A percentile compares a stretch with the other conserved stretches of the same genome.
Conservation (phyloP, 2,329 filamentous ascomycete genomes). For the Simplicillium sp. region DNA sequence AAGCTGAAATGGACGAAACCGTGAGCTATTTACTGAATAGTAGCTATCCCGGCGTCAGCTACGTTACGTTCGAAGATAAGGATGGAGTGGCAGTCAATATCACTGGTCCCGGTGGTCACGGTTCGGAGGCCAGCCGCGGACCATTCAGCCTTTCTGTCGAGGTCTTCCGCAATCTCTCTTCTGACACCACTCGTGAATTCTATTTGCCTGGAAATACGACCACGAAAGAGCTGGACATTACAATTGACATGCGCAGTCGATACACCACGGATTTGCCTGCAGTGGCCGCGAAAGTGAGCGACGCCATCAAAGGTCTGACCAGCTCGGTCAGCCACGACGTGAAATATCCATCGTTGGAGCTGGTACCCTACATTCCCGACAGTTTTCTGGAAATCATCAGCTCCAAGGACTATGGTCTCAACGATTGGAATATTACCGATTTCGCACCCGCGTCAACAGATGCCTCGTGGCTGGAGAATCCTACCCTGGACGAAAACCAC, state of each 20-base stretch:
- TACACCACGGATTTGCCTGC: slow-evolving; percentile 7
- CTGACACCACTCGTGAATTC: slow-evolving; percentile 3
- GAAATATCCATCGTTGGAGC: slow-evolving; percentile 9
- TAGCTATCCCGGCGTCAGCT: slow-evolving; percentile 8
- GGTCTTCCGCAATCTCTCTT: slow-evolving; percentile 8
- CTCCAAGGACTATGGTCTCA: slow-evolving; percentile 5
- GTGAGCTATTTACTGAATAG: slow-evolving; percentile 6
- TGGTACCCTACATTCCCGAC: slow-evolving; percentile 6
- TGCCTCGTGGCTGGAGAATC: slow-evolving; percentile 9
- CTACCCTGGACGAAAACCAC: slow-evolving; percentile 6
- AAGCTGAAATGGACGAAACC: slow-evolving; percentile 4
- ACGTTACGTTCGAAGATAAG: slow-evolving; percentile 3
- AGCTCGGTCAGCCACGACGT: slow-evolving; percentile 7
- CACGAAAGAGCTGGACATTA: slow-evolving; percentile 9
- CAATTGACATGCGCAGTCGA: slow-evolving; percentile 9
- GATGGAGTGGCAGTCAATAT: slow-evolving; percentile 8
- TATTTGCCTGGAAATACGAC: slow-evolving; percentile 9
- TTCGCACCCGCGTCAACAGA: slow-evolving; percentile 10
- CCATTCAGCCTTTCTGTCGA: slow-evolving; percentile 7
- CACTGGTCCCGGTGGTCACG: slow-evolving; percentile 9
- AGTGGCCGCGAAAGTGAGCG: slow-evolving; percentile 6
- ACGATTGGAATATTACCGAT: slow-evolving; percentile 4
- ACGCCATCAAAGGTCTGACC: slow-evolving; percentile 5
- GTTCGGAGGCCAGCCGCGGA: slow-evolving; percentile 8
- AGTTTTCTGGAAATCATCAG: slow-evolving; percentile 4